phyloP scores from a whole-genome alignment of 305 asterid species.

The Lippia alba region DNA sequence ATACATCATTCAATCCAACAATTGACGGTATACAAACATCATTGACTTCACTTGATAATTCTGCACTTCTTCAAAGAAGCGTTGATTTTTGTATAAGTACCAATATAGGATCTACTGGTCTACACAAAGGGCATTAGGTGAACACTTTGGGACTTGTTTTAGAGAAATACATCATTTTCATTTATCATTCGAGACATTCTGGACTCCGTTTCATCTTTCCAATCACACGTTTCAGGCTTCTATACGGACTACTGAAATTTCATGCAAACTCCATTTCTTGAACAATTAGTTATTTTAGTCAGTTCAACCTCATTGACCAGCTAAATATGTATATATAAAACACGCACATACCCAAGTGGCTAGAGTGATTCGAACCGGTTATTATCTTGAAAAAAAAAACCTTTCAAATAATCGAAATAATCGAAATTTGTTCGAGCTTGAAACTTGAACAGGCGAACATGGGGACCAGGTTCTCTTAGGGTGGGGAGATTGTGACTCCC shows the following conservation, averaged over 20 bases:
- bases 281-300: too few relatives aligned
- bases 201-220: not conserved
- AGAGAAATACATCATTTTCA: not conserved
- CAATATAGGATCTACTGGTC: not conserved
- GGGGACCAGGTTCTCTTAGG: too few relatives aligned
- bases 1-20: not conserved
- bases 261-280: too few relatives aligned
- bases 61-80: not conserved
- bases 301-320: not conserved
- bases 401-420: too few relatives aligned
- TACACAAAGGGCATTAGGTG: not conserved
- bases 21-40: not conserved
- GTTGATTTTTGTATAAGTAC: not conserved
- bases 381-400: too few relatives aligned
- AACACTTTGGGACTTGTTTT: not conserved
- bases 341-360: too few relatives aligned
- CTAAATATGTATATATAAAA: not conserved
- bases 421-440: too few relatives aligned
- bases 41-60: not conserved
- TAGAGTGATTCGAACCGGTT: too few relatives aligned
- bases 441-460: too few relatives aligned
- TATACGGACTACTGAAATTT: too few relatives aligned
- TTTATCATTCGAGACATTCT: not conserved
- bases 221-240: too few relatives aligned
- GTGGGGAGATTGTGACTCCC: too few relatives aligned